Evolutionary conservation across 495 filamentous ascomycete species (phyloP), one percentile per base, ranked within the genome.

Genomic region (Aspergillus sclerotioniger): DNA sequence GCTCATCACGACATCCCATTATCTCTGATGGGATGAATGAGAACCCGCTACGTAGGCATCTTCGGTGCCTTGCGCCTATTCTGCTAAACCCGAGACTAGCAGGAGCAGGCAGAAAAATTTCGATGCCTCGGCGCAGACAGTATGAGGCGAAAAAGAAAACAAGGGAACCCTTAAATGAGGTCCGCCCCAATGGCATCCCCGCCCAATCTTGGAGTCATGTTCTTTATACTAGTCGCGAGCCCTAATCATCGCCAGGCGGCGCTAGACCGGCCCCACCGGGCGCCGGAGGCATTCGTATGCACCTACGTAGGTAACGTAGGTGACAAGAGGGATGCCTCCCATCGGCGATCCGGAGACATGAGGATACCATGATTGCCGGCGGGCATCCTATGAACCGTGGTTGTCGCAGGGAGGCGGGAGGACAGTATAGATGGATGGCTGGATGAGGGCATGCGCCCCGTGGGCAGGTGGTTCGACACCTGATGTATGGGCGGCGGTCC

Each of bases 301-400:
- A 57, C 35, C 57, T 62, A 66, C 63, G 63, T 62, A 66, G n/a
- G n/a, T n/a, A n/a, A 66, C 63, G 63, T 62, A 62, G 57, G 60
- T 48, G 53, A 31, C 37, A n/a, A 41, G 37, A 41, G 9, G 13
- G 5, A 41, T n/a, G n/a, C 12, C 37, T 6, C n/a, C 37, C 25
- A 25, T 25, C 25, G 25, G 25, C 25, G 25, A 25, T 25, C 25
- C 25, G 25, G 25, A n/a, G 37, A 41, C 12, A 41, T 41, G 37
- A 19, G 17, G 35, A 51, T 21, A 25, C 2, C 2, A 25, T 25
- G 25, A 25, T 25, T 25, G 25, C 25, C 5, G 25, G 25, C 25
- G 5, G 25, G 25, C 25, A 25, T 25, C 25, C 25, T 25, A 25
- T 5, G 25, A 25, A 25, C 25, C 25, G 25, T 25, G 25, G 25